Base-by-base conservation (phyloP, 495 filamentous ascomycete species). In the Aspergillus leporis region DNA sequence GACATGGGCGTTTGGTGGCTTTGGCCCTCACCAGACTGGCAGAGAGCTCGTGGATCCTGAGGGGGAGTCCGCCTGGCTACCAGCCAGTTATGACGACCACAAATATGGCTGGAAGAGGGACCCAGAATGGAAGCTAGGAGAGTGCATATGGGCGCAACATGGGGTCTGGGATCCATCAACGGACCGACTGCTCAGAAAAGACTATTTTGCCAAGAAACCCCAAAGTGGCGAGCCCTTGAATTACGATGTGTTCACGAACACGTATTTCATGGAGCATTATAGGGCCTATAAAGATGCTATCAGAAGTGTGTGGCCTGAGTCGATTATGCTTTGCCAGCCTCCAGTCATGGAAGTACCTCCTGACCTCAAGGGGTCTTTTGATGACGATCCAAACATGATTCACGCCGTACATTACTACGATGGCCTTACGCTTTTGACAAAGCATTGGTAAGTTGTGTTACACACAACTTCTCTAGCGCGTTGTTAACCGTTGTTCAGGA, bases 361-460 rank as follows among this genome's bases (percentile, higher is more conserved):
- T 0, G 80, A 79, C 36, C 85, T 98, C 60, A 96, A 96, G 70
- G 92, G 87, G 9, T 95, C 94, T 0, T 76, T 79, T 46, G 92
- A 98, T 67, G 92, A 96, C 64, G 91, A 97, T 65, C 87, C 87
- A 8, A 88, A 89, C 49, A 87, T 97, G 84, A 89, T 92, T 12
- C 97, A 96, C 70, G 86, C 94, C 3, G 92, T 92, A 12, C 94
- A 98, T 74, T 98, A 88, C 68, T 98, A 98, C 70, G 94, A 98
- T 69, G 94, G 95, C 13, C 85, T 98, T 22, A 98, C 94, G 0
- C 82, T 98, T 36, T 88, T 98, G 83, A 98, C 90, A 21, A 98
- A 98, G 75, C 95, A 95, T 71, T 98, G 95, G 94, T 85, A 64
- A 51, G 77, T 64, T 5, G 12, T 4, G 19, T 43, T 18, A 16